These are phyloP conservation scores for Neurospora sp. DNA, from an alignment of 2,329 filamentous ascomycete species.

Conservation along the genomic window DNA sequence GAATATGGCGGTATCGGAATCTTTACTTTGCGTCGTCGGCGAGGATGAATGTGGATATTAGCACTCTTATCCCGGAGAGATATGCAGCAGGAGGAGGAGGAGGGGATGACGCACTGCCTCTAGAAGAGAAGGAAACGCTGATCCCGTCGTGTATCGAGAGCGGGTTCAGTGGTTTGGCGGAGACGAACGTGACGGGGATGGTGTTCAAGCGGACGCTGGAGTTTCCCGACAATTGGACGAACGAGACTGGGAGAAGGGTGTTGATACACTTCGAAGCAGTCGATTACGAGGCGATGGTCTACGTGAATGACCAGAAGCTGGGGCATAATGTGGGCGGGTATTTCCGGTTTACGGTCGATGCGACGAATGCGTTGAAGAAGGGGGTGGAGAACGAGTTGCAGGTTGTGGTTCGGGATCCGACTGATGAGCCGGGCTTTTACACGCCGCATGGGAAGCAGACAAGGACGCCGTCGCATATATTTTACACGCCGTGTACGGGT, in stretches of 20 bases:
- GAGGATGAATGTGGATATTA: constrained; percentile 13
- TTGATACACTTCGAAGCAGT: constrained; percentile 49
- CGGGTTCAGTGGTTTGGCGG: constrained; percentile 36
- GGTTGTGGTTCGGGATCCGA: constrained; percentile 59
- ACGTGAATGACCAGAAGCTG: constrained; percentile 43
- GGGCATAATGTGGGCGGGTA: constrained; percentile 51
- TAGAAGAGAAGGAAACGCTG: constrained; percentile 23
- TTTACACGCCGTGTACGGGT: constrained; percentile 62
- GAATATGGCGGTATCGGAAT: constrained; percentile 43
- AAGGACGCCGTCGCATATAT: constrained; percentile 48
- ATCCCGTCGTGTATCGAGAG: constrained; percentile 22
- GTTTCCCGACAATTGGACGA: constrained; percentile 36
- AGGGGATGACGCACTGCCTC: too few relatives aligned
- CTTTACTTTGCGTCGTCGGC: constrained; percentile 17
- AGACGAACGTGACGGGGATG: constrained; percentile 30
- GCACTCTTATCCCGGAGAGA: constrained; percentile 20
- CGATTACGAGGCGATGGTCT: constrained; percentile 48
- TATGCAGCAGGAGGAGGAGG: neutral
- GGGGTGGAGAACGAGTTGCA: constrained; percentile 43
- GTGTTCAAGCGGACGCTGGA: constrained; percentile 43
- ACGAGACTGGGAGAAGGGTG: constrained; percentile 24
- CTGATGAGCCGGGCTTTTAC: constrained; percentile 42
- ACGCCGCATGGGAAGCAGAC: constrained; percentile 60
- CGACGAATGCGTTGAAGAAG: constrained; percentile 33
- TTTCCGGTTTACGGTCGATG: constrained; percentile 49